Percentiles rank a stretch among this genome's conserved stretches.
phyloP scores from a whole-genome alignment of 305 asterid species.

The Withania somnifera region DNA sequence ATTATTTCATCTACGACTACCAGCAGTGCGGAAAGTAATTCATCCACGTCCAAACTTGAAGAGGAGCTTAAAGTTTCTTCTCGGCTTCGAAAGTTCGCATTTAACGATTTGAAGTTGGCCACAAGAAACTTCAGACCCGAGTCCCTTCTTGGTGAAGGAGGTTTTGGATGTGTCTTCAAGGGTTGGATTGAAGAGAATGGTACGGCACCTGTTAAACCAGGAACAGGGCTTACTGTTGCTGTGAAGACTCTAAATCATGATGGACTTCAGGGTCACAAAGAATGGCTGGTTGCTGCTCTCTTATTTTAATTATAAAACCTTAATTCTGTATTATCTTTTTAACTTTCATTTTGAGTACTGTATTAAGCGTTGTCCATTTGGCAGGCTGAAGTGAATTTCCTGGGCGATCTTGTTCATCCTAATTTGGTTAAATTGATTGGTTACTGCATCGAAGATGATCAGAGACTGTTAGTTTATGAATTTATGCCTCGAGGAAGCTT shows the following conservation, averaged over 20 bases:
- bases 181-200: conserved; percentile 98
- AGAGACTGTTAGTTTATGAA: conserved; percentile 81
- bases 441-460: conserved; percentile 93
- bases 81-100: conserved; percentile 66
- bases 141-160: conserved; percentile 95
- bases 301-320: conserved; percentile 2
- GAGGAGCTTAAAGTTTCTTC: conserved; percentile 81
- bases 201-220: conserved; percentile 93
- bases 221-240: conserved; percentile 93
- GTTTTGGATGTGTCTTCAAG: conserved; percentile 90
- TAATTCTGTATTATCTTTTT: neutral
- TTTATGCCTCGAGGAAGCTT: conserved; percentile 98
- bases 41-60: conserved; percentile 64
- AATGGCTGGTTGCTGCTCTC: conserved; percentile 77
- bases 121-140: conserved; percentile 91
- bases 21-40: conserved; percentile 62
- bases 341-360: conserved; percentile 1
- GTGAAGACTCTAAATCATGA: conserved; percentile 93
- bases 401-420: conserved; percentile 83
- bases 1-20: conserved; percentile 54
- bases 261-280: conserved; percentile 97
- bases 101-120: conserved; percentile 76
- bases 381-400: conserved; percentile 92
- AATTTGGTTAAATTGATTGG: conserved; percentile 89
- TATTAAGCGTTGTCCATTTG: conserved; percentile 19